These are phyloP conservation scores for Acer campestre DNA, from an alignment of 345 rosid genomes.

Conservation along the genomic window DNA sequence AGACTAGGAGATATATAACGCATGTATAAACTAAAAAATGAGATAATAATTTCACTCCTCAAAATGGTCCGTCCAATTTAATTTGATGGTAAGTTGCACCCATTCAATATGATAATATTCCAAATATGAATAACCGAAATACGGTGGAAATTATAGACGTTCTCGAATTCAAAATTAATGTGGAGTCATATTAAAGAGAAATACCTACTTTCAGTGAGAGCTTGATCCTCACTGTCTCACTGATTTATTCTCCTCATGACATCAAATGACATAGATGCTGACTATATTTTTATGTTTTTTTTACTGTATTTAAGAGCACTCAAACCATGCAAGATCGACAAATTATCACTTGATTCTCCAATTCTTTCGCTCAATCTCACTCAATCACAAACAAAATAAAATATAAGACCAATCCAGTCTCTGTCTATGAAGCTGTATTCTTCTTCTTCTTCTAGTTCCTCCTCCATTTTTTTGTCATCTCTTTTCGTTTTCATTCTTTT, in stretches of 20 bases:
- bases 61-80: too few species aligned
- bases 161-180: too few species aligned
- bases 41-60: too few species aligned
- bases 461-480: neutral
- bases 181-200: neutral
- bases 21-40: too few species aligned
- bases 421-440: neutral
- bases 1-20: too few species aligned
- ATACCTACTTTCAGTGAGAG: too few species aligned
- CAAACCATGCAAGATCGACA: neutral
- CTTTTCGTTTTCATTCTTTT: neutral
- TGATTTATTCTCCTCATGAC: neutral
- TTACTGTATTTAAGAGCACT: neutral
- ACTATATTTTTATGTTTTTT: neutral
- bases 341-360: neutral
- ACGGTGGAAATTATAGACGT: too few species aligned
- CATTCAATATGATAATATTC: too few species aligned
- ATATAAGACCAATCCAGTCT: slow-evolving; percentile 10
- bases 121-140: too few species aligned
- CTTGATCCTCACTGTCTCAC: neutral
- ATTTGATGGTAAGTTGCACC: too few species aligned
- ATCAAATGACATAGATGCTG: neutral
- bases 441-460: neutral
- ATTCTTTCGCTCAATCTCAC: neutral
- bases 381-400: neutral